Base-by-base conservation (phyloP, 2,329 filamentous ascomycete genomes). In the Grosmannia clavigera region DNA sequence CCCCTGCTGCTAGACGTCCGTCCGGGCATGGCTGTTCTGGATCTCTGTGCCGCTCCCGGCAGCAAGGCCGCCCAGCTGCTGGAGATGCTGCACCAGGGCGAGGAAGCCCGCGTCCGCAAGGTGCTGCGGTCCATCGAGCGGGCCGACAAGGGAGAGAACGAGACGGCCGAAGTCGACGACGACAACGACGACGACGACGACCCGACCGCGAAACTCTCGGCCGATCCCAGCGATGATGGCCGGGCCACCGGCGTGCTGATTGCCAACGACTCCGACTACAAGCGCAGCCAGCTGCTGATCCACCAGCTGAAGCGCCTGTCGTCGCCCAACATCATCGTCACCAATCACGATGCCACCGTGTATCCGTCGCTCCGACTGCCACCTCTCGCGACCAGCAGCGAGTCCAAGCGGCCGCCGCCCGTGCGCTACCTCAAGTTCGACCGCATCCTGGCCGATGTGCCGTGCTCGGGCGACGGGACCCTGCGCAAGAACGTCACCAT, bases 221-320 rank as follows among this genome's bases (percentile, higher is more conserved):
- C 79, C 19, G 84, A 86, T 68, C 72, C 81, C 3, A 78, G 78
- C 65, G 92, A 97, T 67, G 83, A 90, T 68, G 94, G 94, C 64
- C 82, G 94, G 68, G 87, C 92, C 2, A 97, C 92, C 5, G 94
- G 94, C 43, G 79, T 99, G 52, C 80, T 99, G 60, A 88, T 99
- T 66, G 94, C 94, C 64, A 99, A 99, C 74, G 94, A 99, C 69
- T 85, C 89, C 67, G 94, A 99, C 72, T 96, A 96, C 78, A 95
- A 92, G 78, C 88, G 94, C 65, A 90, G 90, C 60, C 94, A 97
- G 74, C 94, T 99, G 88, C 76, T 99, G 70, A 90, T 96, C 55
- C 94, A 99, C 73, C 94, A 99, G 74, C 88, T 97, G 68, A 99
- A 99, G 80, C 88, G 94, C 63, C 80, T 99, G 57, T 96, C 92